Base-by-base conservation (phyloP, 495 filamentous ascomycete species). In the Aspergillus diversus region DNA sequence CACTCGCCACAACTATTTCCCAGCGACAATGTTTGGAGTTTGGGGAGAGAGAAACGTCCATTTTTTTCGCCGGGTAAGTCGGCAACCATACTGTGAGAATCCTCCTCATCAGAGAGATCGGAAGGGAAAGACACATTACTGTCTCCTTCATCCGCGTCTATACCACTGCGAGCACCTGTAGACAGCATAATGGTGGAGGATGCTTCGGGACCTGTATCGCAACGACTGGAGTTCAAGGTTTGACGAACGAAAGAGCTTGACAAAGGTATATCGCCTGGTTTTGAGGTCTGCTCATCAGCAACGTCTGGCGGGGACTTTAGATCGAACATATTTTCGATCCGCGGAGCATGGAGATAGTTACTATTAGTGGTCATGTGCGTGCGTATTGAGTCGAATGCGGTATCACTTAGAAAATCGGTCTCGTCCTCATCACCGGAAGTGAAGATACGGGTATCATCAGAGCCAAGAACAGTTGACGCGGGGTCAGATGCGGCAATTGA, bases 281-380 rank as follows among this genome's bases (percentile, higher is more conserved):
- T 85, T 42, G 83, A 69, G 43, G 87, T 71, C 72, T 86, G 89
- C 43, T 83, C 79, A 64, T 84, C 86, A 37, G 67, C 78, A 64
- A 84, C 75, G 48, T 80, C 74, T 5, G 81, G 69, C 6, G 89
- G 83, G 57, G 91, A 84, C 68, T 92, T 87, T 60, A 92, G 87
- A 73, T 96, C 90, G 77, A 97, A 97, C 77, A 97, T 92, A 3
- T 87, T 89, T 60, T 97, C 92, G 33, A 97, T 83, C 4, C 89
- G 88, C 52, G 86, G 79, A 27, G 83, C 80, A 57, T 83, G 77
- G 46, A 78, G 60, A 34, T 80, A 78, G 51, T 70, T 69, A 66
- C 83, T 86, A 59, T 78, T 81, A 59, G 75, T 86, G 7, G 93
- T 96, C 31, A 87, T 86, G 54, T 89, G 85, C 8, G 94, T 97